Evolutionary conservation across 768 basidiomycete genomes (phyloP).

Genomic region (Coprinopsis strossmayeri): DNA sequence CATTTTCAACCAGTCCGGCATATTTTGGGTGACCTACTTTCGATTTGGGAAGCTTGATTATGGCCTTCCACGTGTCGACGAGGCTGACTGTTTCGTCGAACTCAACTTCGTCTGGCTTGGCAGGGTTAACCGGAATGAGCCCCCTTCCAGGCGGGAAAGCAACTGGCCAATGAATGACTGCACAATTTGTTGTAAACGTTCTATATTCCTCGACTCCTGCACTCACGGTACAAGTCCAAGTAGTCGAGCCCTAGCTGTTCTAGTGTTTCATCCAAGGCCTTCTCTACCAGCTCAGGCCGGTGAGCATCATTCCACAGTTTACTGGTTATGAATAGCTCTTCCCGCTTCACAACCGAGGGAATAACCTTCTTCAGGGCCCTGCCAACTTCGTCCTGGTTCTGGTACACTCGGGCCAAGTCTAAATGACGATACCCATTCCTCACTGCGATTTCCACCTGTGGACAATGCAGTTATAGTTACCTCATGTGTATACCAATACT

Average conservation of each 20-base stretch:
- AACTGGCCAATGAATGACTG: conserved; percentile 79
- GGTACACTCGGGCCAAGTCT: conserved; percentile 76
- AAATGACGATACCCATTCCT: conserved; percentile 77
- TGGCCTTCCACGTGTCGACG: conserved; percentile 80
- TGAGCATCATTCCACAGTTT: conserved; percentile 82
- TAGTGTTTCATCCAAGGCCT: conserved; percentile 72
- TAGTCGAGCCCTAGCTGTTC: conserved; percentile 67
- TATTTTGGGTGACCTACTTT: conserved; percentile 40
- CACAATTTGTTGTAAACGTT: neutral
- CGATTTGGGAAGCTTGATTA: conserved; percentile 63
- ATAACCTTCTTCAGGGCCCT: conserved; percentile 71
- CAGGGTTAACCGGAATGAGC: conserved; percentile 46
- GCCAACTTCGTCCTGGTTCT: conserved; percentile 75
- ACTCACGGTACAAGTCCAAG: conserved; percentile 74
- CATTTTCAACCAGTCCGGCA: neutral
- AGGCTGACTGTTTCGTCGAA: conserved; percentile 55
- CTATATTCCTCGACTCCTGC: neutral
- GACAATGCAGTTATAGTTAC: conserved; percentile 3
- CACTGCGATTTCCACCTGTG: conserved; percentile 69
- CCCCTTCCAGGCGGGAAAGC: conserved; percentile 54
- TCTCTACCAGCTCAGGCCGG: conserved; percentile 58
- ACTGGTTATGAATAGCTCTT: conserved; percentile 75
- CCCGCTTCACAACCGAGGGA: conserved; percentile 68
- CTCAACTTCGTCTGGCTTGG: conserved; percentile 36
- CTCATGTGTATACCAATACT: neutral